These are phyloP conservation scores for Punica granatum DNA, from an alignment of 345 rosid genomes.

Conservation along the genomic window DNA sequence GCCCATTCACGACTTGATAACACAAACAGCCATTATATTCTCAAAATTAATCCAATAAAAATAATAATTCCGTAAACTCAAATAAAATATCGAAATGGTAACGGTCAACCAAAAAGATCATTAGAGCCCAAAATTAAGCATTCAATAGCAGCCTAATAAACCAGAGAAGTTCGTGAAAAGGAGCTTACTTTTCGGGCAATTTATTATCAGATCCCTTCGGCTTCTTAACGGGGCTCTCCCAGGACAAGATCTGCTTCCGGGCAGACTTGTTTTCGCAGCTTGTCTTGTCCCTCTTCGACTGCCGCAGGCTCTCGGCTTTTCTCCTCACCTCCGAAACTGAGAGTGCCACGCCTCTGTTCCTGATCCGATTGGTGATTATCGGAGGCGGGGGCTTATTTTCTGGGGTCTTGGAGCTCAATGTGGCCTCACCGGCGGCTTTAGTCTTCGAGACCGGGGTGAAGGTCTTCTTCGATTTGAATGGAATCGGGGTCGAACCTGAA, in stretches of 20 bases:
- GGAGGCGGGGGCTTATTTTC: conserved; percentile 28
- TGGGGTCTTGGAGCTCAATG: conserved; percentile 39
- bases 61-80: background rate
- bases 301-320: conserved; percentile 38
- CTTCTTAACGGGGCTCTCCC: conserved; percentile 15
- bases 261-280: conserved; percentile 28
- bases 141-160: background rate
- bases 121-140: no score
- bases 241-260: conserved; percentile 29
- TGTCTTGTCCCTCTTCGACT: conserved; percentile 4
- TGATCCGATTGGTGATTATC: conserved; percentile 24
- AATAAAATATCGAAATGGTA: no score
- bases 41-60: background rate
- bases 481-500: conserved; percentile 26
- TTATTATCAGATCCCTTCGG: conserved; percentile 9
- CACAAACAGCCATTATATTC: no score
- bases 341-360: conserved; percentile 47
- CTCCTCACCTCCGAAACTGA: conserved; percentile 54
- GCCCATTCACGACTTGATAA: no score
- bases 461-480: conserved; percentile 37
- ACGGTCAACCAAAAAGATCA: no score
- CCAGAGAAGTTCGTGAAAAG: background rate
- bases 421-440: conserved; percentile 9
- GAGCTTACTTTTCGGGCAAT: conserved; percentile 41
- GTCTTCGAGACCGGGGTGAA: conserved; percentile 12